Evolutionary conservation across 2,329 filamentous ascomycete species (phyloP), one percentile per base, ranked within the genome.

Genomic region (Trichoderma harzianum): DNA sequence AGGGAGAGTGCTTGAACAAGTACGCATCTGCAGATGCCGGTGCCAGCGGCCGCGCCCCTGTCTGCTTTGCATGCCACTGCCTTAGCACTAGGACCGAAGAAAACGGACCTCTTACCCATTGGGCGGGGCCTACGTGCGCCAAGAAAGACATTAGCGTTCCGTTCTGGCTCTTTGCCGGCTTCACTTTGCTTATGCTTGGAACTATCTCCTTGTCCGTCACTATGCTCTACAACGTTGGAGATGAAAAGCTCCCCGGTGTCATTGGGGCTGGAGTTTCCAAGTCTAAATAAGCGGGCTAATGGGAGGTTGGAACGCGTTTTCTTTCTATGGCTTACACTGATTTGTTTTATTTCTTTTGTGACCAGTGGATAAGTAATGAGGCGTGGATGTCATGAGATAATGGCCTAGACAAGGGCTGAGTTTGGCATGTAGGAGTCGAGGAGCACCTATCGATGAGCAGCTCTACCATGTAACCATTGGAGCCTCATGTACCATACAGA

Each of bases 241-340:
- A 92, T 80, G 91, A 97, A 84, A 92, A 94, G 82, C 85, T 98
- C 74, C 96, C 96, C 0, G 94, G 94, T 76, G 95, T 99, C 10
- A 95, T 99, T 81, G 94, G 94, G n/a, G 96, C 96, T 62, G 96
- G 96, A 74, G 95, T 99, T 47, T 93, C 92, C 75, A 89, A 90
- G 72, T 86, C 90, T 39, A 94, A 91, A 82, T 71, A 71, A 65
- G 8, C 16, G 60, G 60, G 60, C 16, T 11, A 62, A 69, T 28
- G 4, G 24, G 16, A 28, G n/a, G 8, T 24, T n/a, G 26, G 21
- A 12, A 28, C 21, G 21, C 26, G 28, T 8, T 47, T 39, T 28
- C 26, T 61, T 32, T 24, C 26, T 28, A 39, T 57, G 51, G 32
- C 53, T 24, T 11, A n/a, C 36, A 28, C 47, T 43, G 26, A 24